Base-by-base conservation (phyloP, 371 early-diverging fungal species). In the Mucor indicus region DNA sequence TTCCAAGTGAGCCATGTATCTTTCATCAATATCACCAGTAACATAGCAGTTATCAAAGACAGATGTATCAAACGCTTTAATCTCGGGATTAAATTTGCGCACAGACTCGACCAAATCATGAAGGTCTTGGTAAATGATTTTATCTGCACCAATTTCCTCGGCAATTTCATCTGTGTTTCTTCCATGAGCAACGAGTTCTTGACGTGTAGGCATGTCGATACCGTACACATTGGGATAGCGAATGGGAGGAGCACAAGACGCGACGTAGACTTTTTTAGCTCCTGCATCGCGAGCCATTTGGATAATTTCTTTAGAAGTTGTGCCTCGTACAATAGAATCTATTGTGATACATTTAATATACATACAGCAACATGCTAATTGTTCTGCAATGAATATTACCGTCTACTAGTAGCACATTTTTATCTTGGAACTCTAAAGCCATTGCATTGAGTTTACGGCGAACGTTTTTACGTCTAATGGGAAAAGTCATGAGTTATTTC, bases 201-300 rank as follows among this genome's bases (percentile, higher is more conserved):
- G 63, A 19, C 89, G 83, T n/a, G 93, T 89, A 19, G 98, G 98
- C 97, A 98, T 98, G 60, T 98, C 96, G 72, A 98, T 98, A 56
- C 98, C 98, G 60, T 98, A 98, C 13, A 98, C 98, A 68, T 98
- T 98, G 44, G 96, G 96, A 79, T 78, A 91, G 72, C 92, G 76
- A 47, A 98, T 89, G 32, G 96, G 86, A 30, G 98, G 98, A 0
- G 98, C 91, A 46, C 95, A 95, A 2, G 94, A 93, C 2, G 98
- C 98, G 75, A 98, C 92, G 68, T 95, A 96, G 11, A 98, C 98
- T 67, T 96, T 96, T 58, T 89, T 90, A 13, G 98, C 98, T 46
- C 98, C 98, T 31, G 91, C 90, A 39, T 98, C 98, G 21, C 97
- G 86, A 13, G 98, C 98, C 98, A 98, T 98, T 61, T 90, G 89